A percentile compares a stretch with the other conserved stretches of the same genome.
These are phyloP conservation scores for Orbilia blumenaviensis DNA, from an alignment of 2,329 filamentous ascomycete genomes.

Conservation along the genomic window DNA sequence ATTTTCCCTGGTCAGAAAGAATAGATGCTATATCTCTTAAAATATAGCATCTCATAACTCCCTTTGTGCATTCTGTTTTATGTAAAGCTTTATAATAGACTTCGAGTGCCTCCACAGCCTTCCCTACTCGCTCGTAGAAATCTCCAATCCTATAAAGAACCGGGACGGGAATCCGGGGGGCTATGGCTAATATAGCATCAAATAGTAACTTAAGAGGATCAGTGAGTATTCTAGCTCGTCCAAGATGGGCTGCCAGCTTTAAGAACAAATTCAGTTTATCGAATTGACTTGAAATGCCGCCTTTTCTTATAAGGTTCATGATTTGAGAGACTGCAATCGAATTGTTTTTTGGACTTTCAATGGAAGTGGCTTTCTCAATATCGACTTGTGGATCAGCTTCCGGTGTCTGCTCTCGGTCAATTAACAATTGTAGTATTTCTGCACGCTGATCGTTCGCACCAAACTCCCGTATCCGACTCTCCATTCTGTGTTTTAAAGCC, in stretches of 20 bases:
- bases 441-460: not conserved
- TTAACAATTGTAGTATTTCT: not conserved
- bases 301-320: not conserved
- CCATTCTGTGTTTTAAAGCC: not conserved
- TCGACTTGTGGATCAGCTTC: not conserved
- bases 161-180: not conserved
- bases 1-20: not conserved
- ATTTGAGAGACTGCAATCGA: not conserved
- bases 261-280: not conserved
- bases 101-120: not conserved
- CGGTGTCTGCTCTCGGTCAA: not conserved
- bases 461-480: not conserved
- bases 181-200: not conserved
- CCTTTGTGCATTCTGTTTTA: not conserved
- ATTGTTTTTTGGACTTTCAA: not conserved
- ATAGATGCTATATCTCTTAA: not conserved
- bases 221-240: not conserved
- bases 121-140: not conserved
- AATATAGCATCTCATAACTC: not conserved
- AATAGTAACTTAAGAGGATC: slow-evolving; percentile 1
- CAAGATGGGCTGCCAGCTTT: not conserved
- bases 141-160: not conserved
- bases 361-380: not conserved
- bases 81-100: not conserved
- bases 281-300: too few species aligned